Percentiles rank a stretch among this genome's conserved stretches.
Conservation (phyloP, 345 rosid species). For the Rhizophora apiculata region DNA sequence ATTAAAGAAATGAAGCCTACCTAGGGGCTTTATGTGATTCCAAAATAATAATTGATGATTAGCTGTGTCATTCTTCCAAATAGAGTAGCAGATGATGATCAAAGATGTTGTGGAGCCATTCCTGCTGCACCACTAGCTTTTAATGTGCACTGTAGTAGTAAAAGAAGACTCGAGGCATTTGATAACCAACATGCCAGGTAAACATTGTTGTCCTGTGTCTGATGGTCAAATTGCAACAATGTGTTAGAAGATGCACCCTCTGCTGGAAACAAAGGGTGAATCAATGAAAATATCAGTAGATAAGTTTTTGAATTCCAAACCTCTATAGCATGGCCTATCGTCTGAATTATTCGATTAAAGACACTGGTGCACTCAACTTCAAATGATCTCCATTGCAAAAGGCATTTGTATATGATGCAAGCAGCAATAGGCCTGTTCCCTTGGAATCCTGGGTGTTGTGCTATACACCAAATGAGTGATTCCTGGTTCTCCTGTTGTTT, state of each 20-base stretch:
- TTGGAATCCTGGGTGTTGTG: constrained; percentile 78
- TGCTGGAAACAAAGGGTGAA: background rate
- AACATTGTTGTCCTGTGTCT: constrained; percentile 87
- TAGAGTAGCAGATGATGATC: constrained; percentile 86
- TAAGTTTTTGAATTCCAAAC: constrained; percentile 34
- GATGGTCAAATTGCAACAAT: constrained; percentile 22
- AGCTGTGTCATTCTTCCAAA: constrained; percentile 96
- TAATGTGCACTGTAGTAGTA: constrained; percentile 79
- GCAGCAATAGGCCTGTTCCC: constrained; percentile 84
- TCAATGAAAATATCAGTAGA: background rate
- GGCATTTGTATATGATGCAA: constrained; percentile 87
- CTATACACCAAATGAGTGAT: constrained; percentile 81
- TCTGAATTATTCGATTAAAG: constrained; percentile 88
- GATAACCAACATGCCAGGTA: constrained; percentile 89
- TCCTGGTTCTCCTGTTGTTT: constrained; percentile 97
- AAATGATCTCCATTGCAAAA: constrained; percentile 94
- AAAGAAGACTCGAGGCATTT: constrained; percentile 84
- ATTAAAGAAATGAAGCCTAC: constrained; percentile 12
- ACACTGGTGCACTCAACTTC: constrained; percentile 93
- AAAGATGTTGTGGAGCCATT: constrained; percentile 91
- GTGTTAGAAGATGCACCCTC: constrained; percentile 16
- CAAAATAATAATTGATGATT: constrained; percentile 6
- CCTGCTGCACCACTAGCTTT: constrained; percentile 98
- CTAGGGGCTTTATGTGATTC: constrained; percentile 1
- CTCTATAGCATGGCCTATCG: constrained; percentile 89